Evolutionary conservation across 805 yeast genomes (phyloP).

Genomic region (Ogataea henricii): DNA sequence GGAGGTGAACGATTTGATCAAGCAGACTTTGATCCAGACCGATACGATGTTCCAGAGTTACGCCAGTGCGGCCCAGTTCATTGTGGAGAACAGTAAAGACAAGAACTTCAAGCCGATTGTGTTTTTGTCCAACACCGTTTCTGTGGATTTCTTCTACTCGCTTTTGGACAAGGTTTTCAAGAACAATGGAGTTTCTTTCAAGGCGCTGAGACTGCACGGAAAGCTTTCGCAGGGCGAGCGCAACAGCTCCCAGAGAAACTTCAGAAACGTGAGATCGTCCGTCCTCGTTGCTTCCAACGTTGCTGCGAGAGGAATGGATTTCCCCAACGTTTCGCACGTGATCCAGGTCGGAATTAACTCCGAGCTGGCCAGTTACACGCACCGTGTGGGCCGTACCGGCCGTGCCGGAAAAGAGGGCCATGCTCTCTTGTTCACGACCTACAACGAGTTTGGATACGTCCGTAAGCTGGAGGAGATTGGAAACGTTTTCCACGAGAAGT

Average conservation of each 20-base stretch:
- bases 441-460: conserved; percentile 59
- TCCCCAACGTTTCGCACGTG: conserved; percentile 84
- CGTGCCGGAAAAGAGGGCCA: conserved; percentile 84
- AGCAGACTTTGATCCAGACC: conserved; percentile 63
- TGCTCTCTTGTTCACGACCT: conserved; percentile 60
- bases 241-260: conserved; percentile 32
- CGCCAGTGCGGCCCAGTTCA: conserved; percentile 55
- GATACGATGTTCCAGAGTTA: conserved; percentile 57
- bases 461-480: conserved; percentile 52
- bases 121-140: conserved; percentile 76
- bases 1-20: conserved; percentile 72
- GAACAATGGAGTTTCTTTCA: conserved; percentile 17
- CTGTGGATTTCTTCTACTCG: conserved; percentile 58
- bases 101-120: conserved; percentile 73
- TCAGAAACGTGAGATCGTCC: conserved; percentile 44
- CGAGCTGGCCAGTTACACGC: conserved; percentile 79
- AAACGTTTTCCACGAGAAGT: conserved; percentile 51
- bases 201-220: conserved; percentile 57
- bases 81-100: conserved; percentile 37
- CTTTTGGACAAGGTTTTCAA: conserved; percentile 36
- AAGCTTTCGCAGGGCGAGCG: conserved; percentile 70
- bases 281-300: conserved; percentile 86
- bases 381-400: conserved; percentile 95
- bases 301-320: conserved; percentile 96
- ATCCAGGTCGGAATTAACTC: conserved; percentile 79